A percentile compares a stretch with the other conserved stretches of the same genome.
Evolutionary conservation across 305 asterid genomes (phyloP).

Genomic region (Fraxinus sp.): DNA sequence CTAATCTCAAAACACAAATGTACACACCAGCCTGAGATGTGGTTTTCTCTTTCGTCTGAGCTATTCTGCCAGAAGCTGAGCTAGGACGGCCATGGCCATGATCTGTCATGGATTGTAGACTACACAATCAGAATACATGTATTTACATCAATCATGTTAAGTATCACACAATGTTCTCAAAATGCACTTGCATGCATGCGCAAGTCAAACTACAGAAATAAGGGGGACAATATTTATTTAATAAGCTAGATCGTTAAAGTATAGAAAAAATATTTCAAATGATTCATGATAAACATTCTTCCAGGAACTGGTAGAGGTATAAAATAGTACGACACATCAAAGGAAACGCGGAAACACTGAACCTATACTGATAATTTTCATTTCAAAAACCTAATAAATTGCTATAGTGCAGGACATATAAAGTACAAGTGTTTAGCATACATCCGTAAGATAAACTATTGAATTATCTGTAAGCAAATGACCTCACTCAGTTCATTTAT

Average conservation of each 20-base stretch:
- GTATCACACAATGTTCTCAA: constrained; percentile 10
- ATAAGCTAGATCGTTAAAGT: constrained; percentile 5
- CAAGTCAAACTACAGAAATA: background rate
- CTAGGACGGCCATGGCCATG: constrained; percentile 54
- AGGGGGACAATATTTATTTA: background rate
- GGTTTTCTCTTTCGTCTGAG: constrained; percentile 42
- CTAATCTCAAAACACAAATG: constrained; percentile 16
- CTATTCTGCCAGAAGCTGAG: constrained; percentile 64
- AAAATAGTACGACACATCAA: background rate
- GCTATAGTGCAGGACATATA: background rate
- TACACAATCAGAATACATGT: constrained; percentile 20
- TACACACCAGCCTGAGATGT: constrained; percentile 57
- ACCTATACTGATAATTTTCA: background rate
- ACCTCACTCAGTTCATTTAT: constrained; percentile 13
- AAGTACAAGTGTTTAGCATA: background rate
- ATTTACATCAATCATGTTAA: constrained; percentile 7
- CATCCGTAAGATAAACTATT: constrained; percentile 9
- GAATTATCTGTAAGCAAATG: constrained; percentile 8
- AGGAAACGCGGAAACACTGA: background rate
- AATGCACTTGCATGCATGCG: background rate
- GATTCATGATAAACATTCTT: background rate
- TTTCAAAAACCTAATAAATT: background rate
- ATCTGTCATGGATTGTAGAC: constrained; percentile 42
- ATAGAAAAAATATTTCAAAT: background rate
- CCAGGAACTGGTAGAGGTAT: background rate